Conservation (phyloP, 108 stramenopile species). For the Epithemia pelagica region DNA sequence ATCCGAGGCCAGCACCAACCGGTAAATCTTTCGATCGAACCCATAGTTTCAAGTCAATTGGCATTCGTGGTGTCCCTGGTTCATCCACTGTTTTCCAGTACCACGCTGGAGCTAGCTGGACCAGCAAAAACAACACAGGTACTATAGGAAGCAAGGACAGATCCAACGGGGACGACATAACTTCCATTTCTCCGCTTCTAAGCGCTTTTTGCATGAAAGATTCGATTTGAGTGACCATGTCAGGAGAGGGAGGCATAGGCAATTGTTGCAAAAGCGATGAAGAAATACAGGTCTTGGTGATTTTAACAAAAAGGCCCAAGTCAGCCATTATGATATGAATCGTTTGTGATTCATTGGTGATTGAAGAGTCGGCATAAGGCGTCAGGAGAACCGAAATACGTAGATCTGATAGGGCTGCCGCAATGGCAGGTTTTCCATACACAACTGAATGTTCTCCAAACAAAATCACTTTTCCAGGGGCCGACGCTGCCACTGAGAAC, state of each 20-base stretch:
- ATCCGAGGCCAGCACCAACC: conserved; percentile 22
- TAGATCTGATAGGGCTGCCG: conserved; percentile 48
- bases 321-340: conserved; percentile 14
- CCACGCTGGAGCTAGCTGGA: neutral
- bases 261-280: neutral
- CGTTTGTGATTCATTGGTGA: neutral
- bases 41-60: conserved; percentile 9
- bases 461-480: conserved; percentile 56
- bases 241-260: conserved; percentile 15
- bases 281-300: neutral
- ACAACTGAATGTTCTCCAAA: conserved; percentile 69
- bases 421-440: conserved; percentile 42
- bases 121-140: neutral
- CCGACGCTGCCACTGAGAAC: conserved; percentile 18
- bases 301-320: neutral
- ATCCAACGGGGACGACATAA: neutral
- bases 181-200: neutral
- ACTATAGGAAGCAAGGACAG: neutral
- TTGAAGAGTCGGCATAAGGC: neutral
- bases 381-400: conserved; percentile 16
- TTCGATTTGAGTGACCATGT: conserved; percentile 6
- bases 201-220: neutral
- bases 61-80: neutral
- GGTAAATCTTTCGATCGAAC: conserved; percentile 21
- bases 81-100: neutral